Conservation (phyloP, 1,139 yeast species). For the Suhomyces bolitotheri region DNA sequence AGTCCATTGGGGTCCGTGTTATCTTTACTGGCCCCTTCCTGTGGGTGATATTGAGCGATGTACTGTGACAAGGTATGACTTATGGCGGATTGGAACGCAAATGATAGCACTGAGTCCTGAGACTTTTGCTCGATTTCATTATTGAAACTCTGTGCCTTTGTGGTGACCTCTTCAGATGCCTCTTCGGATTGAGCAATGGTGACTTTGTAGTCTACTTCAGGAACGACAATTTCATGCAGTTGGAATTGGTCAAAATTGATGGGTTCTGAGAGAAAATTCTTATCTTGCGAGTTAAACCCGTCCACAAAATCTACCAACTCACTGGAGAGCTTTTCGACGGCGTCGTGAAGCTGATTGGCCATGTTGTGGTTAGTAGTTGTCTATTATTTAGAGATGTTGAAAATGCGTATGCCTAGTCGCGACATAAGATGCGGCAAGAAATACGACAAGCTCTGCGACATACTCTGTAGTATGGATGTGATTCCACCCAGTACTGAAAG, state of each 20-base stretch:
- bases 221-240: slow-evolving; percentile 7
- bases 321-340: slow-evolving; percentile 9
- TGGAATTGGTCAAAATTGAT: slow-evolving; percentile 5
- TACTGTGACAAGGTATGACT: slow-evolving; percentile 9
- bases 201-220: slow-evolving; percentile 11
- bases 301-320: slow-evolving; percentile 1
- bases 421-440: too few relatives aligned
- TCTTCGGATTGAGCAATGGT: slow-evolving; percentile 3
- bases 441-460: slow-evolving; percentile 1
- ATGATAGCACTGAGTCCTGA: slow-evolving; percentile 20
- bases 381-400: too few relatives aligned
- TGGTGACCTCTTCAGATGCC: slow-evolving; percentile 10
- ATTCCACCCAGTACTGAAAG: too few relatives aligned
- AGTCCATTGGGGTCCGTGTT: not conserved
- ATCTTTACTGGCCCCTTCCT: too few relatives aligned
- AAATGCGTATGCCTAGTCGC: too few relatives aligned
- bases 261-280: slow-evolving; percentile 4
- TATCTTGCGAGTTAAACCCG: not conserved
- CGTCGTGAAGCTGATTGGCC: slow-evolving; percentile 7
- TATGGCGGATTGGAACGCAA: slow-evolving; percentile 23
- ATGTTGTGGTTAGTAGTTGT: not conserved
- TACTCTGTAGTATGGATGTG: too few relatives aligned
- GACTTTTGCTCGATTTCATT: slow-evolving; percentile 19
- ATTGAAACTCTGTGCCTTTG: slow-evolving; percentile 22
- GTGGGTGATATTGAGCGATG: too few relatives aligned